These are phyloP conservation scores for Diaporthe sp. DNA, from an alignment of 2,329 filamentous ascomycete species.

Conservation along the genomic window DNA sequence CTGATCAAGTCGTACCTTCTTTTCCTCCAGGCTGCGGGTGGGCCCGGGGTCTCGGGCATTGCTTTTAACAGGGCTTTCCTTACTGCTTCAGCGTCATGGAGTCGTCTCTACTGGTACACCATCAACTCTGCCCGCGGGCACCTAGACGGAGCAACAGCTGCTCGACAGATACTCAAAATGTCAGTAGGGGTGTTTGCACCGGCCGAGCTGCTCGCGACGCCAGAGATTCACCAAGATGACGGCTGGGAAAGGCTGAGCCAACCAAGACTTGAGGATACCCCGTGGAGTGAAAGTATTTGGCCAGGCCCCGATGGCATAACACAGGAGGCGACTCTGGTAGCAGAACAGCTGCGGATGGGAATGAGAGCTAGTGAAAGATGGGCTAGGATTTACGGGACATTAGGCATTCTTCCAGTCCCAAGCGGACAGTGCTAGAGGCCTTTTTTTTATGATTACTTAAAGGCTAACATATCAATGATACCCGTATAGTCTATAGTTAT, in stretches of 20 bases:
- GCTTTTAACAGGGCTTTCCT: slow-evolving; percentile 43
- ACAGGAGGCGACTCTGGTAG: slow-evolving; percentile 28
- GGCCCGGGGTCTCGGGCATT: slow-evolving; percentile 25
- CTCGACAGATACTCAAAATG: slow-evolving; percentile 16
- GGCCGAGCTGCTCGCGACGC: not conserved
- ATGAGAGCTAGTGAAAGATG: slow-evolving; percentile 39
- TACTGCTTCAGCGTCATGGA: slow-evolving; percentile 38
- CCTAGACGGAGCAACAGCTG: slow-evolving; percentile 3
- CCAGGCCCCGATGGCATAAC: not conserved
- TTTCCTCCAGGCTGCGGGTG: slow-evolving; percentile 41
- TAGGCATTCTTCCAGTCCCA: slow-evolving; percentile 1
- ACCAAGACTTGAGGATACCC: not conserved
- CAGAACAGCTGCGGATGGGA: slow-evolving; percentile 35
- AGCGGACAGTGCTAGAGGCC: not conserved
- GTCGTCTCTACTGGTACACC: slow-evolving; percentile 42
- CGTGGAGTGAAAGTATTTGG: slow-evolving; percentile 12
- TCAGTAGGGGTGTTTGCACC: slow-evolving; percentile 27
- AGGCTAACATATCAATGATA: not conserved
- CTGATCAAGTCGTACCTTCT: slow-evolving; percentile 44
- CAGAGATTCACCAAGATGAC: not conserved
- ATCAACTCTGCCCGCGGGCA: slow-evolving; percentile 7
- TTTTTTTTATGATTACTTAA: not conserved
- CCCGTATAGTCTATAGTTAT: not conserved
- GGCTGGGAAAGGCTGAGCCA: not conserved
- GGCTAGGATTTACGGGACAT: slow-evolving; percentile 39